Evolutionary conservation across 2,329 filamentous ascomycete genomes (phyloP).

Genomic region (Aspergillus persii): DNA sequence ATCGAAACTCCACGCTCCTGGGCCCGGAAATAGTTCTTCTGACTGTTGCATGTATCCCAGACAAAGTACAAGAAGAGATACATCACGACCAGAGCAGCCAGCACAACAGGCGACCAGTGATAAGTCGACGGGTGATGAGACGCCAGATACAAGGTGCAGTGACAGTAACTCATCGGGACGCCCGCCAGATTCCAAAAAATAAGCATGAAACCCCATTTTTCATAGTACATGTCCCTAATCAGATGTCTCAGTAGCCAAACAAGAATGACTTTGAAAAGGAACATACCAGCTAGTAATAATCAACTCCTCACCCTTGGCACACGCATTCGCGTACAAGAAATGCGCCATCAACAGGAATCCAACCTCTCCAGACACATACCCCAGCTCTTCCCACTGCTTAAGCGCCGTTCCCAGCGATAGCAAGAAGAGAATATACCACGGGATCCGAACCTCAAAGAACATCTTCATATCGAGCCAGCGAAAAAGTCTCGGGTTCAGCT

Average conservation of each 20-base stretch:
- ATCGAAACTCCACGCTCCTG: slow-evolving; percentile 67
- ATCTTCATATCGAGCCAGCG: slow-evolving; percentile 85
- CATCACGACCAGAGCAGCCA: slow-evolving; percentile 61
- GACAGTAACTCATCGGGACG: slow-evolving; percentile 86
- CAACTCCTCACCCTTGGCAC: slow-evolving; percentile 84
- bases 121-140: slow-evolving; percentile 76
- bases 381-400: slow-evolving; percentile 77
- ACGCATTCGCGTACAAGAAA: slow-evolving; percentile 87
- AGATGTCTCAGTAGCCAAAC: background rate
- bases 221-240: slow-evolving; percentile 80
- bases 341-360: slow-evolving; percentile 81
- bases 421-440: slow-evolving; percentile 89
- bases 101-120: slow-evolving; percentile 65
- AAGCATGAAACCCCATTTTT: slow-evolving; percentile 95
- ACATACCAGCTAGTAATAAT: slow-evolving; percentile 77
- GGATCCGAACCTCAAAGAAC: slow-evolving; percentile 90
- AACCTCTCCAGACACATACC: slow-evolving; percentile 79
- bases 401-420: slow-evolving; percentile 70
- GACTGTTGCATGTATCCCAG: slow-evolving; percentile 87
- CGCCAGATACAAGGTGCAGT: slow-evolving; percentile 85
- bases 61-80: slow-evolving; percentile 85
- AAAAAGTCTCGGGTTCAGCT: slow-evolving; percentile 81
- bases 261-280: background rate
- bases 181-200: slow-evolving; percentile 97
- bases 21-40: slow-evolving; percentile 87